These are phyloP conservation scores for Lactarius quietus DNA, from an alignment of 768 basidiomycete species.

Conservation along the genomic window DNA sequence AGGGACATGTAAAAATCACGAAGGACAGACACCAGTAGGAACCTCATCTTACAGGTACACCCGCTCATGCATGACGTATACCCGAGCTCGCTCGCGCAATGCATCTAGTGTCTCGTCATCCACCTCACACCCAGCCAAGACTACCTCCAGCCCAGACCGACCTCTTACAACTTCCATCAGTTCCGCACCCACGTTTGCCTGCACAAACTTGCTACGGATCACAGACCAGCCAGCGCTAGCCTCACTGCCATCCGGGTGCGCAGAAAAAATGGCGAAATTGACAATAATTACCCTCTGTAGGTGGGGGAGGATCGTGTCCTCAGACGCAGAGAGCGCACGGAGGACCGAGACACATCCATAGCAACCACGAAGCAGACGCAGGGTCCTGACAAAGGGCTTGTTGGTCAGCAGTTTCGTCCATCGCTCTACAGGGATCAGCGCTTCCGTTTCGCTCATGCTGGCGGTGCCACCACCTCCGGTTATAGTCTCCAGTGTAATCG, in stretches of 20 bases:
- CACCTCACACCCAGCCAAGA: constrained; percentile 3
- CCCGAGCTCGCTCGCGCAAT: constrained; percentile 4
- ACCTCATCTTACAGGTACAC: neutral
- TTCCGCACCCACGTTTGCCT: neutral
- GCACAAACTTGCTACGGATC: neutral
- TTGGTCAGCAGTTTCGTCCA: neutral
- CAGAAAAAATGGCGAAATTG: neutral
- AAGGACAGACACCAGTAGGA: too few species aligned
- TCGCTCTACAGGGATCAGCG: neutral
- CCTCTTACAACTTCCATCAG: constrained; percentile 4
- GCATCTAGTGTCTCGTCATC: neutral
- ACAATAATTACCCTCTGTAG: constrained; percentile 9
- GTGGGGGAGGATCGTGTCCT: neutral
- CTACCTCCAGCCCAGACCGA: constrained; percentile 12
- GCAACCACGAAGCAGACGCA: neutral
- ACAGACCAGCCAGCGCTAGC: neutral
- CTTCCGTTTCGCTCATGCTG: neutral
- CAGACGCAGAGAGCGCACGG: neutral
- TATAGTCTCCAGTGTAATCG: neutral
- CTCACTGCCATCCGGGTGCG: neutral
- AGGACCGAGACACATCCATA: neutral
- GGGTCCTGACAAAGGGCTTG: neutral
- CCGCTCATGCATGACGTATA: constrained; percentile 9
- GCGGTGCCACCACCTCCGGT: too few species aligned
- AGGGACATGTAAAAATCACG: too few species aligned